Percentiles rank a stretch among this genome's conserved stretches.
These are phyloP conservation scores for Albifimbria verrucaria DNA, from an alignment of 2,329 filamentous ascomycete genomes.

Conservation along the genomic window DNA sequence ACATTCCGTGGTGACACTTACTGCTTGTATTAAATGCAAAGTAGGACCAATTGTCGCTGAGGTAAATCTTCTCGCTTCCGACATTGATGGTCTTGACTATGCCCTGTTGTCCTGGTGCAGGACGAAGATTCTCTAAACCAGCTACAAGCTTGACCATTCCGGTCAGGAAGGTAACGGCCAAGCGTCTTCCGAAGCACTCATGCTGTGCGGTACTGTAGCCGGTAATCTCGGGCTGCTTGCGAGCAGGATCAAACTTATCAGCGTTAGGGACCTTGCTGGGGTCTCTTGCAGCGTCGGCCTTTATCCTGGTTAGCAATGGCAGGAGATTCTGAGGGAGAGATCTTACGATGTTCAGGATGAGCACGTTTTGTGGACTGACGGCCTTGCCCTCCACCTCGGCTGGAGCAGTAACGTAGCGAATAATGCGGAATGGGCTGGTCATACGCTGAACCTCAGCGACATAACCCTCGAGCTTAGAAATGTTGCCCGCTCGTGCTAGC, in stretches of 20 bases:
- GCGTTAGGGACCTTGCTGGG: constrained; percentile 32
- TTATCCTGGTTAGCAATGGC: constrained; percentile 8
- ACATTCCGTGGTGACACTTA: constrained; percentile 35
- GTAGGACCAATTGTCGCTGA: constrained; percentile 47
- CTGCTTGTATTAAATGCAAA: constrained; percentile 42
- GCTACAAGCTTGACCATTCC: constrained; percentile 40
- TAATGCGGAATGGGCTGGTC: constrained; percentile 35
- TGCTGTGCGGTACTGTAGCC: constrained; percentile 45
- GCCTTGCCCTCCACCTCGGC: constrained; percentile 33
- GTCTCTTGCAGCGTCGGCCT: constrained; percentile 38
- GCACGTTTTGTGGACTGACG: constrained; percentile 35
- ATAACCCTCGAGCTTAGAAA: constrained; percentile 30
- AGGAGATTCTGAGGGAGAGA: accelerated
- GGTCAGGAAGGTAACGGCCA: constrained; percentile 36
- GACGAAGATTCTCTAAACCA: constrained; percentile 40
- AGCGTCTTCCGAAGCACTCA: constrained; percentile 39
- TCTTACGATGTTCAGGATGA: constrained; percentile 39
- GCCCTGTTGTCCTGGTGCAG: constrained; percentile 43
- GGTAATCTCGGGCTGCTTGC: constrained; percentile 35
- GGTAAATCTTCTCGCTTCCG: constrained; percentile 36
- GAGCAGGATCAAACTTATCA: constrained; percentile 38
- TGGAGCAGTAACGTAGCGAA: constrained; percentile 30
- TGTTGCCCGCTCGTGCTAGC: constrained; percentile 31
- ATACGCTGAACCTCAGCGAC: constrained; percentile 38
- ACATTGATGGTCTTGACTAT: constrained; percentile 40